A percentile compares a stretch with the other conserved stretches of the same genome.
These are phyloP conservation scores for Apiospora saccharicola DNA, from an alignment of 2,329 filamentous ascomycete genomes.

Conservation along the genomic window DNA sequence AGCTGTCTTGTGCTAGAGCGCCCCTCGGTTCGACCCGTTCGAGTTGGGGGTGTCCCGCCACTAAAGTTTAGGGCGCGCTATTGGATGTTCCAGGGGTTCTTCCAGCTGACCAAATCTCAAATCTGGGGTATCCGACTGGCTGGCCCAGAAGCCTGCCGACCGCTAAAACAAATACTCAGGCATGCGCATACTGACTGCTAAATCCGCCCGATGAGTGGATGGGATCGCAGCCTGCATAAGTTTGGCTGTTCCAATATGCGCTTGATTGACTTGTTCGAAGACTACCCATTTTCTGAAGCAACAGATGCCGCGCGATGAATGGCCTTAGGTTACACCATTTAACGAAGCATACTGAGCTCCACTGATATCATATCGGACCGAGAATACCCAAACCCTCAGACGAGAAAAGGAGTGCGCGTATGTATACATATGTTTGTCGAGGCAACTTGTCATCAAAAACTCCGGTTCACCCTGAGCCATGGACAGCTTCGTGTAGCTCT, in stretches of 20 bases:
- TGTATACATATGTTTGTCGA: background rate
- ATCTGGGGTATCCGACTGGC: constrained; percentile 3
- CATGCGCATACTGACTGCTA: background rate
- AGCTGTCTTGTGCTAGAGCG: background rate
- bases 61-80: background rate
- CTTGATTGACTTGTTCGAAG: background rate
- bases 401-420: background rate
- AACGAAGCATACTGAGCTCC: background rate
- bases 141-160: background rate
- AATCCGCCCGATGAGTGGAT: background rate
- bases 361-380: background rate
- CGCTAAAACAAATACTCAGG: background rate
- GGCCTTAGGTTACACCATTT: background rate
- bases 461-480: background rate
- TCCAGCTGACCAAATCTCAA: constrained; percentile 4
- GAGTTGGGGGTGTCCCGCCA: constrained; percentile 1
- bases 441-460: background rate
- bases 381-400: background rate
- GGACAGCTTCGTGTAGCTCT: background rate
- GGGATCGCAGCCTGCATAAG: background rate
- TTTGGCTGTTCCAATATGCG: background rate
- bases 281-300: background rate
- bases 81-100: background rate
- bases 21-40: constrained; percentile 3
- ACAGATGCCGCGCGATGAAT: background rate